phyloP scores from a whole-genome alignment of 371 early-diverging fungal species.

The Circinella umbellata region DNA sequence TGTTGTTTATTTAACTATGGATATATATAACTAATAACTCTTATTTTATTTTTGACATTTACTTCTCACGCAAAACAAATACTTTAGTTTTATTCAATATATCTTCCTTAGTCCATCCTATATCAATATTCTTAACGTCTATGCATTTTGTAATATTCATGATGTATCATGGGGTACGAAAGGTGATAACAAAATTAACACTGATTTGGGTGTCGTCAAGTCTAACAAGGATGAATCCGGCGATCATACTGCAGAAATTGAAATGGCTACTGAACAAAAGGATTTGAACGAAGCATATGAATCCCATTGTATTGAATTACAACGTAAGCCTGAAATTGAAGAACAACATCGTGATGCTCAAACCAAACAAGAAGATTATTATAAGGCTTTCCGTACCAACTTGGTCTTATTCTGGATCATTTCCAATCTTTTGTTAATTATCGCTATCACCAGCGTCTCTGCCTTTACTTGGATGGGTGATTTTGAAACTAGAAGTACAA shows the following conservation, averaged over 20 bases:
- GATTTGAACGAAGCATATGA: slow-evolving; percentile 84
- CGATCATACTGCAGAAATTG: slow-evolving; percentile 59
- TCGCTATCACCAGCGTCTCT: slow-evolving; percentile 47
- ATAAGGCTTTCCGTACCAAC: slow-evolving; percentile 84
- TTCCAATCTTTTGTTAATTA: slow-evolving; percentile 78
- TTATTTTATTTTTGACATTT: too few relatives aligned
- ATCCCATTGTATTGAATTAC: slow-evolving; percentile 63
- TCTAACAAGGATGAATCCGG: slow-evolving; percentile 55
- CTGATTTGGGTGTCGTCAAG: slow-evolving; percentile 70
- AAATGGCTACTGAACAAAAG: slow-evolving; percentile 73
- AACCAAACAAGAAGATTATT: slow-evolving; percentile 87
- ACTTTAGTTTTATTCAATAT: slow-evolving; percentile 14
- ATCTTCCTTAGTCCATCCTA: slow-evolving; percentile 67
- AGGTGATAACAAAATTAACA: slow-evolving; percentile 72
- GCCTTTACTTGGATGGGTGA: slow-evolving; percentile 36
- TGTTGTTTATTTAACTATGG: too few relatives aligned
- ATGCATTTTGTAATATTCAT: slow-evolving; percentile 75
- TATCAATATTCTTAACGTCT: slow-evolving; percentile 67
- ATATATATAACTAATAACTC: too few relatives aligned
- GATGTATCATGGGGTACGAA: slow-evolving; percentile 94
- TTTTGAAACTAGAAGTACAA: slow-evolving; percentile 53
- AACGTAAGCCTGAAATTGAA: slow-evolving; percentile 48
- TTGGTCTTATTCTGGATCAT: slow-evolving; percentile 81
- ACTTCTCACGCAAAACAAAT: too few relatives aligned
- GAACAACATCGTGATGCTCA: slow-evolving; percentile 70